Conservation (phyloP, 495 filamentous ascomycete genomes). For the Podospora tetraspora region DNA sequence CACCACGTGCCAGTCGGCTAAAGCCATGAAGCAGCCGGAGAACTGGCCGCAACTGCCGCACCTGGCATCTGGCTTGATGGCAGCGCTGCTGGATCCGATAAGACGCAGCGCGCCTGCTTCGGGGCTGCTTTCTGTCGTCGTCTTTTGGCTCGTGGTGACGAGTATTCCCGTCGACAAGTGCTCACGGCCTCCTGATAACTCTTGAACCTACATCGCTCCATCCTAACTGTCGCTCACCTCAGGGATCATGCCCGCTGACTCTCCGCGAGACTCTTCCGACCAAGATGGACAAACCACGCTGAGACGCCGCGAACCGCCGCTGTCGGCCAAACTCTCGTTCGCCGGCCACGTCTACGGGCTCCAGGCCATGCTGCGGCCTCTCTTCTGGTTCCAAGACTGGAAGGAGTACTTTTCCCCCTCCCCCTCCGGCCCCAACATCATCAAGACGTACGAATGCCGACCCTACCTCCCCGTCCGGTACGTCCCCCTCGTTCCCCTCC, state of each 20-base stretch:
- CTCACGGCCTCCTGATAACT: background rate
- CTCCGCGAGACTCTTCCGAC: background rate
- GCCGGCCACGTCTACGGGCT: conserved; percentile 21
- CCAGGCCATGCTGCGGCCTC: conserved; percentile 9
- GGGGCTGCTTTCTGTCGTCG: background rate
- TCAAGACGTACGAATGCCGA: conserved; percentile 33
- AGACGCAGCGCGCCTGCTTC: background rate
- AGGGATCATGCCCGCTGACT: background rate
- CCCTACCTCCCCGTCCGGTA: conserved; percentile 33
- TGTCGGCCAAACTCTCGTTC: conserved; percentile 22
- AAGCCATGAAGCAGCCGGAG: background rate
- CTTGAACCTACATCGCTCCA: background rate
- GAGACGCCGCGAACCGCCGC: conserved; percentile 10
- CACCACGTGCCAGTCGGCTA: background rate
- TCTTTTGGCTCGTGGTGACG: background rate
- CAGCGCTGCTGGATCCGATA: background rate
- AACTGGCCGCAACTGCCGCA: background rate
- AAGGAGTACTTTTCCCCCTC: conserved; percentile 26
- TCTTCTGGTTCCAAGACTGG: conserved; percentile 21
- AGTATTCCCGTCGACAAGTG: background rate
- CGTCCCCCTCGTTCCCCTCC: conserved; percentile 20
- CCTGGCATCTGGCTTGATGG: background rate
- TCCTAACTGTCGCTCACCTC: background rate
- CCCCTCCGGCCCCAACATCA: conserved; percentile 16
- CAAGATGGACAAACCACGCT: background rate